Conservation (phyloP, 768 basidiomycete genomes). For the Calocybe indica region DNA sequence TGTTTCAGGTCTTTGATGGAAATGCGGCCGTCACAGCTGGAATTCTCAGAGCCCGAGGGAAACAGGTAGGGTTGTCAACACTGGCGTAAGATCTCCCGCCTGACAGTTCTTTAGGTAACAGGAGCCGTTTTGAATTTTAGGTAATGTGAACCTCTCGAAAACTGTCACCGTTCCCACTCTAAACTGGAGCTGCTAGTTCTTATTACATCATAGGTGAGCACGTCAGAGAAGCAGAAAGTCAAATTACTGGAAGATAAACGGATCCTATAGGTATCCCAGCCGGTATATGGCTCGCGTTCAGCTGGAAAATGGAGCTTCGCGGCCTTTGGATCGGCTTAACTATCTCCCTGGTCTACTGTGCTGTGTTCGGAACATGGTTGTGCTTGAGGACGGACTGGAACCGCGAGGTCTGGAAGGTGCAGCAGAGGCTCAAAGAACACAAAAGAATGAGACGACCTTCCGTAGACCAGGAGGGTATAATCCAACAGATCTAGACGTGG, state of each 20-base stretch:
- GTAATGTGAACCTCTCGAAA: constrained; percentile 20
- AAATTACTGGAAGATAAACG: too few relatives aligned
- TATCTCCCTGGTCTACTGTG: constrained; percentile 52
- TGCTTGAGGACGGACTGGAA: constrained; percentile 64
- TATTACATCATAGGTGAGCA: constrained; percentile 69
- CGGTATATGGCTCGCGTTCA: constrained; percentile 75
- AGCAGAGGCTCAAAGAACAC: constrained; percentile 42
- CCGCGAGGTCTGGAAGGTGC: constrained; percentile 58
- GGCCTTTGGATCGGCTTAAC: constrained; percentile 89
- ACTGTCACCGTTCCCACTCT: not conserved
- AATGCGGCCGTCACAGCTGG: constrained; percentile 62
- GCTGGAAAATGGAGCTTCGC: constrained; percentile 43
- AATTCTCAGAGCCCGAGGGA: constrained; percentile 78
- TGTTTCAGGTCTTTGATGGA: constrained; percentile 87
- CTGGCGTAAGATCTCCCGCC: not conserved
- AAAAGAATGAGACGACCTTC: constrained; percentile 7
- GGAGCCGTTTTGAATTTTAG: constrained; percentile 80
- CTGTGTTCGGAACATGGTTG: constrained; percentile 46
- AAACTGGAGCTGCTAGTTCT: constrained; percentile 29
- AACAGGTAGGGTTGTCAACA: constrained; percentile 39
- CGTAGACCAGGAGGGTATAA: too few relatives aligned
- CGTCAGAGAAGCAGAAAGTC: too few relatives aligned
- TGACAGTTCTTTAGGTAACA: constrained; percentile 35
- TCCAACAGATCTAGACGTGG: too few relatives aligned
- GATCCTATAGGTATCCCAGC: constrained; percentile 59